Evolutionary conservation across 352 stramenopile species (phyloP).

Genomic region (Labyrinthula sp.): DNA sequence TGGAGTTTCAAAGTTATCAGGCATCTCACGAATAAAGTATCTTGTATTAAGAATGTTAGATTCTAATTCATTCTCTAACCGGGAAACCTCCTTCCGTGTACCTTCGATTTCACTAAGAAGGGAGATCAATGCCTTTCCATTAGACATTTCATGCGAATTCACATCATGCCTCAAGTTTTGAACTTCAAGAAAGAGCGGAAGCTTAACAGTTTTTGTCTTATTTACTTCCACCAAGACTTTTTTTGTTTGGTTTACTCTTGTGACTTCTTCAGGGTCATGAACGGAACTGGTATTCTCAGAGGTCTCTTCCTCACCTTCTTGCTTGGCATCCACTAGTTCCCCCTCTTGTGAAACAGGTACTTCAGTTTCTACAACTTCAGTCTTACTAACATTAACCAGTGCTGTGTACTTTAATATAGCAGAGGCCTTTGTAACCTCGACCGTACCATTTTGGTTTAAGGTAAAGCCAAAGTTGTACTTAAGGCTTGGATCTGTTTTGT

Average conservation of each 20-base stretch:
- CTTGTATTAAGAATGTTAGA: neutral
- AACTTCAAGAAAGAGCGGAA: neutral
- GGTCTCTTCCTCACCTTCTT: slow-evolving; percentile 1
- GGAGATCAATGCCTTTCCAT: slow-evolving; percentile 10
- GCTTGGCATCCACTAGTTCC: neutral
- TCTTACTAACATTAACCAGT: slow-evolving; percentile 1
- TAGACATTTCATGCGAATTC: neutral
- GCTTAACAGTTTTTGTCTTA: slow-evolving; percentile 9
- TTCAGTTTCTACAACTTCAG: slow-evolving; percentile 1
- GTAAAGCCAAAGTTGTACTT: slow-evolving; percentile 81
- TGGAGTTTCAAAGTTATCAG: slow-evolving; percentile 1
- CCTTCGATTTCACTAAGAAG: slow-evolving; percentile 16
- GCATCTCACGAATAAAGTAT: slow-evolving; percentile 10
- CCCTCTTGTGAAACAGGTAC: neutral
- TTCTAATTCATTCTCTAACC: neutral
- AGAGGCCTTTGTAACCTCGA: slow-evolving; percentile 56
- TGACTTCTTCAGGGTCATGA: slow-evolving; percentile 8
- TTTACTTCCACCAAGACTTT: neutral
- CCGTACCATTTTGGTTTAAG: slow-evolving; percentile 67
- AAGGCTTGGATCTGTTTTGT: too few relatives aligned
- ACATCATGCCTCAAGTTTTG: slow-evolving; percentile 7
- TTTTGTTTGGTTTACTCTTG: slow-evolving; percentile 1
- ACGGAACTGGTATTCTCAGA: neutral
- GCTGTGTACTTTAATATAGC: slow-evolving; percentile 27
- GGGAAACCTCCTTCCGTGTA: too few relatives aligned